phyloP scores from a whole-genome alignment of 2,329 filamentous ascomycete species.

The Talaromyces sp. region DNA sequence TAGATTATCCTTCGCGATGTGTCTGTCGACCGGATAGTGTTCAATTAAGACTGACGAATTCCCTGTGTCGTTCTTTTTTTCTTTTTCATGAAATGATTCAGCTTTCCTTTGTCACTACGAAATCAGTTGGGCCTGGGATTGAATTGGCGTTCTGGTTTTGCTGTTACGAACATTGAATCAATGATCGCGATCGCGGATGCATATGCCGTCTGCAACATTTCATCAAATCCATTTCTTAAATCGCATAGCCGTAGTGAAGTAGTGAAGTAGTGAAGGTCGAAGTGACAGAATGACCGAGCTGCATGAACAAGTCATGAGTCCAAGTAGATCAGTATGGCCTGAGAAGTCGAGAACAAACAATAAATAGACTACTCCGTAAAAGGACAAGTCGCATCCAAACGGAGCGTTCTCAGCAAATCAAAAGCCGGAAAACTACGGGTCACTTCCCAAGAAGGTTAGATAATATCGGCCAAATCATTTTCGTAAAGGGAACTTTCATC shows the following conservation, averaged over 20 bases:
- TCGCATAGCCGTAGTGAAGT: neutral
- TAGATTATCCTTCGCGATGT: slow-evolving; percentile 15
- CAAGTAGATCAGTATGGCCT: neutral
- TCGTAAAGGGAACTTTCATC: slow-evolving; percentile 8
- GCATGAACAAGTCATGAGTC: neutral
- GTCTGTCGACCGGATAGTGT: neutral
- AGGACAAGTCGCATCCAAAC: neutral
- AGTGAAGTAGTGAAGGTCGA: neutral
- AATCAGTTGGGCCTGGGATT: neutral
- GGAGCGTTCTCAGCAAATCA: neutral
- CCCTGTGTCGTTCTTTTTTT: neutral
- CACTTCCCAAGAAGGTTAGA: neutral
- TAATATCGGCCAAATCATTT: slow-evolving; percentile 7
- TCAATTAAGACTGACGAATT: neutral
- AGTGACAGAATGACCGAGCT: neutral
- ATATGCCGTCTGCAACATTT: neutral
- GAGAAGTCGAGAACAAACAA: neutral
- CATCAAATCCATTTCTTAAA: neutral
- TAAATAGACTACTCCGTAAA: neutral
- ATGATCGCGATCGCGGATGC: neutral
- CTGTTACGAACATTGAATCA: neutral
- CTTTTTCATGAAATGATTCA: neutral
- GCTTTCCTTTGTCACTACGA: neutral
- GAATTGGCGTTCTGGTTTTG: neutral
- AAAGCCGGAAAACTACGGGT: neutral